Evolutionary conservation across 2,329 filamentous ascomycete species (phyloP), one percentile per base, ranked within the genome.

Genomic region (Arthrobotrys megalospora): DNA sequence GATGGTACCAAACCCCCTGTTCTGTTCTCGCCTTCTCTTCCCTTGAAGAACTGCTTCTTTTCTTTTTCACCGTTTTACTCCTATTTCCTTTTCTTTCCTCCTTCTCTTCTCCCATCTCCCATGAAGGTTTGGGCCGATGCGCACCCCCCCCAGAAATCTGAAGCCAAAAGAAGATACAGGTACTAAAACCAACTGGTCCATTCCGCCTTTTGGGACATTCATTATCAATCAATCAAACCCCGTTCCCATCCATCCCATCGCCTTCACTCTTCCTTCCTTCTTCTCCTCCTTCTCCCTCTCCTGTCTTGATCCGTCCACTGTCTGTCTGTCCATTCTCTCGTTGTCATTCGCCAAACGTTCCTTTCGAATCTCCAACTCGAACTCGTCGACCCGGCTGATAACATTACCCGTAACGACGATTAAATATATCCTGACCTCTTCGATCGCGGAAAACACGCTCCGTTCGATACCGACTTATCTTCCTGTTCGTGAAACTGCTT

Each of bases 41-140:
- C 60, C 60, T 64, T 60, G 38, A 24, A 16, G 52, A 41, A 58
- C 14, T 45, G 38, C 47, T 43, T 36, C 14, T 58, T 73, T 73
- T 73, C 62, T 73, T 73, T 67, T 73, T 73, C 60, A 60, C 62
- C 69, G 50, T 66, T 66, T 73, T 73, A 75, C 70, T 75, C 70
- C 70, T 75, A 62, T 75, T 75, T 75, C 36, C 50, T 45, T 47
- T 66, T 65, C 41, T 10, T 41, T 41, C 47, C 50, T 60, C 38
- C 24, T 53, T 60, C 52, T 48, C 16, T 43, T 62, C 53, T 58
- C 14, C 60, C 24, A 38, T 32, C 21, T 38, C 50, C 38, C 64
- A 55, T 70, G 53, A 52, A 70, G 67, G 24, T 55, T 53, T 60
- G 55, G 34, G 21, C 53, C 34, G 55, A 63, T 38, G 67, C 55